Evolutionary conservation across 129 eudicot genomes (phyloP).

Genomic region (Flaveria bidentis): DNA sequence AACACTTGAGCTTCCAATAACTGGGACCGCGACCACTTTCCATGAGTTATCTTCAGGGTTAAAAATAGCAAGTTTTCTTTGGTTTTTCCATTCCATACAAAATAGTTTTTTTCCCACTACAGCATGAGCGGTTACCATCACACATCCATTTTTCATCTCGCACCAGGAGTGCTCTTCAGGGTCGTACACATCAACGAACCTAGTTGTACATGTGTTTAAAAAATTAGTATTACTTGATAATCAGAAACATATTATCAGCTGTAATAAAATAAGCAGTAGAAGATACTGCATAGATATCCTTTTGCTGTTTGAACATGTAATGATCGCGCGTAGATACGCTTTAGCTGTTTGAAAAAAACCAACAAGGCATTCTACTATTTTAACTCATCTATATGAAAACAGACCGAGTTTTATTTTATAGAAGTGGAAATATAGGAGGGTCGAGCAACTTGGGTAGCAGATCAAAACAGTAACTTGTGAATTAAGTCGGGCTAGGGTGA

Average conservation of each 20-base stretch:
- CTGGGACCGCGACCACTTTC: slow-evolving; percentile 79
- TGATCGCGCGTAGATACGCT: not conserved
- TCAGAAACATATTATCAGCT: not conserved
- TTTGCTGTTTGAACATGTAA: not conserved
- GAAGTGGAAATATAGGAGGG: too few relatives aligned
- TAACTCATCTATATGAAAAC: too few relatives aligned
- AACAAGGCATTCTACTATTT: not conserved
- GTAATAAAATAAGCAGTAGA: not conserved
- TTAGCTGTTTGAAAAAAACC: too few relatives aligned
- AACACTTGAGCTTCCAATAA: slow-evolving; percentile 75
- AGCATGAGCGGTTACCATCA: slow-evolving; percentile 97
- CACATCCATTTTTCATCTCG: slow-evolving; percentile 96
- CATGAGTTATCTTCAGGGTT: slow-evolving; percentile 70
- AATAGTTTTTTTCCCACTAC: slow-evolving; percentile 74
- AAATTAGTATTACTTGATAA: not conserved
- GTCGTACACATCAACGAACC: slow-evolving; percentile 74
- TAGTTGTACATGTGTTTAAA: not conserved
- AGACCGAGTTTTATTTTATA: not conserved
- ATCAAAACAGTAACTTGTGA: too few relatives aligned
- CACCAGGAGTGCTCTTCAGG: slow-evolving; percentile 69
- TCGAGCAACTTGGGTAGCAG: too few relatives aligned
- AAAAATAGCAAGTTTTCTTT: slow-evolving; percentile 65
- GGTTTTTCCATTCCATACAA: slow-evolving; percentile 98
- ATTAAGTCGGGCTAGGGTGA: too few relatives aligned
- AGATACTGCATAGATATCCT: not conserved